Evolutionary conservation across 1,284 basidiomycete genomes (phyloP).

Genomic region (Gymnopus androsaceus): DNA sequence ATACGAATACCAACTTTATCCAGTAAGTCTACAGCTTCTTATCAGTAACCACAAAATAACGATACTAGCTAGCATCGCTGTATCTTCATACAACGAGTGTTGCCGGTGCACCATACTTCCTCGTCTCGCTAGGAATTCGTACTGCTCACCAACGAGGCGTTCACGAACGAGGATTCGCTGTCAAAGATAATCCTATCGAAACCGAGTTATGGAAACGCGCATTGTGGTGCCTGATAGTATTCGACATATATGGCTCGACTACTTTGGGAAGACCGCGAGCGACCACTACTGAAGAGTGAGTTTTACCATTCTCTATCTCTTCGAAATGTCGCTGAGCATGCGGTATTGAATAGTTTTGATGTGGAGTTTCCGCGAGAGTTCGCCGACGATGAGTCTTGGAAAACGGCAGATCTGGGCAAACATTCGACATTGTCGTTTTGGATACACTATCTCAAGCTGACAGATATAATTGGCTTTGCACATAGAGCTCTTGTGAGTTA

Average conservation of each 20-base stretch:
- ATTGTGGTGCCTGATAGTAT: slow-evolving; percentile 16
- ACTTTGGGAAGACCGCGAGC: slow-evolving; percentile 16
- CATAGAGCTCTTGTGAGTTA: slow-evolving; percentile 16
- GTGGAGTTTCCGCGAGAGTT: slow-evolving; percentile 12
- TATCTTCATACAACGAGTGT: slow-evolving; percentile 12
- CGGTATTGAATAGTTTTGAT: slow-evolving; percentile 13
- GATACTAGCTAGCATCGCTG: slow-evolving; percentile 9
- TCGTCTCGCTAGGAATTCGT: slow-evolving; percentile 15
- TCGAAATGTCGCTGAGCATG: background rate
- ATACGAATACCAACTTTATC: slow-evolving; percentile 55
- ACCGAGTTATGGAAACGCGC: slow-evolving; percentile 19
- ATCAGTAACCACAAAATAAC: background rate
- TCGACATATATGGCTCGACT: slow-evolving; percentile 15
- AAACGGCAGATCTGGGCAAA: background rate
- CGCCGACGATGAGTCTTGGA: slow-evolving; percentile 16
- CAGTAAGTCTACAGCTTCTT: slow-evolving; percentile 21
- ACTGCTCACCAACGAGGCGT: slow-evolving; percentile 17
- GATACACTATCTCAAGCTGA: slow-evolving; percentile 12
- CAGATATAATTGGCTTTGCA: slow-evolving; percentile 14
- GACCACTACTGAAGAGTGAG: slow-evolving; percentile 17
- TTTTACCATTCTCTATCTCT: background rate
- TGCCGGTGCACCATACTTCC: slow-evolving; percentile 7
- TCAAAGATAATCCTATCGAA: slow-evolving; percentile 9
- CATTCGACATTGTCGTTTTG: slow-evolving; percentile 7
- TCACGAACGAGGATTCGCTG: slow-evolving; percentile 8